Evolutionary conservation across 495 filamentous ascomycete genomes (phyloP), one percentile per base, ranked within the genome.

Genomic region (Lindgomyces ingoldianus): DNA sequence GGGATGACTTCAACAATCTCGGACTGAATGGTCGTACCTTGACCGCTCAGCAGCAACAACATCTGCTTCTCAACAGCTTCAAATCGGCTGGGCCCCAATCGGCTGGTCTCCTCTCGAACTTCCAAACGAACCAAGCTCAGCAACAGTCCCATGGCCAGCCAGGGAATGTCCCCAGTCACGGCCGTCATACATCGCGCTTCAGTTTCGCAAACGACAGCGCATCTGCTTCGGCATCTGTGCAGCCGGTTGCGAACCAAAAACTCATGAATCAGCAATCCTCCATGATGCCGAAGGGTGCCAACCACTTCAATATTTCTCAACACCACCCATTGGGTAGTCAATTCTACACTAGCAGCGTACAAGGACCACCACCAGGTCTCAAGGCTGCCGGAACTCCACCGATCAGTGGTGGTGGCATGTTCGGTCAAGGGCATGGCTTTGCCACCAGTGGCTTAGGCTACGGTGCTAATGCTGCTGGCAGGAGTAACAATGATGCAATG

Each of bases 301-400:
- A 57, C 24, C 73, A 73, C 41, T 74, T 73, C 66, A 71, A 74
- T 33, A 79, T 83, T 72, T 86, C 73, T 74, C 89, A 80, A 76
- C 84, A 69, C 73, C 86, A 74, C 74, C 79, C 67, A 73, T 74
- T 80, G 11, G 81, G 80, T 61, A 80, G 76, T 65, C 87, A 86
- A 67, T 87, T 85, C 70, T 91, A 86, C 71, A 79, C 81, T 47
- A 80, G 78, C 12, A 83, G 85, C 16, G 89, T 96, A 56, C 91
- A 94, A 71, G 92, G 93, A 3, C 94, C 94, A 16, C 95, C 95
- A 50, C 95, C 95, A 1, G 95, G 95, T 1, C 82, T 99, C 55
- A 98, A 99, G 78, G 91, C 92, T 3, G 89, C 91, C 1, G 91
- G 91, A 29, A 96, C 92, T 11, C 93, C 94, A 50, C 94, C 94